phyloP scores from a whole-genome alignment of 106 monocot species.

The Apostasia shenzhenica region DNA sequence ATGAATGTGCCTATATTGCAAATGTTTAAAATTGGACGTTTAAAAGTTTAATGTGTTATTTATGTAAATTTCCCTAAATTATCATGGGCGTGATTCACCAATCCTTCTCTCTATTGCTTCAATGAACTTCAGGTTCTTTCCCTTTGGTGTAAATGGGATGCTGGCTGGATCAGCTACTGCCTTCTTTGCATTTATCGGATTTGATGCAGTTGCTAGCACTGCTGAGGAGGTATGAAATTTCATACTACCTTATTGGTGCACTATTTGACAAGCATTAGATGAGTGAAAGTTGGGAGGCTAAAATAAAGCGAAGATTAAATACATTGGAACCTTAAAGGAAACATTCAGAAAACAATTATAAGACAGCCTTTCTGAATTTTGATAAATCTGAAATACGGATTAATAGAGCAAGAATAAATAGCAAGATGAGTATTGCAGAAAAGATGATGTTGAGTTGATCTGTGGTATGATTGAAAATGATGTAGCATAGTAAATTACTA shows the following conservation, averaged over 20 bases:
- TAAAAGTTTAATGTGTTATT: too few relatives aligned
- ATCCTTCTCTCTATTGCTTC: neutral
- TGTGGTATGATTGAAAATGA: too few relatives aligned
- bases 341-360: neutral
- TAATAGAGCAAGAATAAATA: too few relatives aligned
- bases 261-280: neutral
- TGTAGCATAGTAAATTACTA: too few relatives aligned
- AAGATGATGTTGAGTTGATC: too few relatives aligned
- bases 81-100: neutral
- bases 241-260: neutral
- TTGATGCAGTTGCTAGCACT: constrained; percentile 93
- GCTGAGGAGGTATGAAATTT: constrained; percentile 80
- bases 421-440: too few relatives aligned
- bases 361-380: too few relatives aligned
- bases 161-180: constrained; percentile 92
- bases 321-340: neutral
- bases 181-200: constrained; percentile 97
- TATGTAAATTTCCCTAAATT: too few relatives aligned
- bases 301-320: too few relatives aligned
- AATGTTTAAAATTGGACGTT: too few relatives aligned
- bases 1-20: too few relatives aligned
- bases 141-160: constrained; percentile 91
- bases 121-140: constrained; percentile 66
- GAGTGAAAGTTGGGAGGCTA: neutral
- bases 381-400: too few relatives aligned